Base-by-base conservation (phyloP, 768 basidiomycete species). In the Tricholomella constricta region DNA sequence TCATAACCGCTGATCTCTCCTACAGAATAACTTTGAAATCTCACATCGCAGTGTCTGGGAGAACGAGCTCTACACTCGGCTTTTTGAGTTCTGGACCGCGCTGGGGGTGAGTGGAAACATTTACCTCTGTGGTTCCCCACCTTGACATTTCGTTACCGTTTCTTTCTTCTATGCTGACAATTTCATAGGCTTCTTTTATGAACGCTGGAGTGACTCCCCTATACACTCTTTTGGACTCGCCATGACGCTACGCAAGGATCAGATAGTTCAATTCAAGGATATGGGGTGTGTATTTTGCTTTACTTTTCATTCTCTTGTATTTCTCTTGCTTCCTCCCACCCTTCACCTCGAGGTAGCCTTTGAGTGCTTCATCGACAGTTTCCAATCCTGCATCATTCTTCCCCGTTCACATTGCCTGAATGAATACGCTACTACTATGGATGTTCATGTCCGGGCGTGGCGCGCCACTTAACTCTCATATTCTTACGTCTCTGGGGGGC, bases 11-110 rank as follows among this genome's bases (percentile, higher is more conserved):
- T 36, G 14, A 23, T 41, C 48, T 5, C 14, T 19, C 11, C 31
- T 37, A 12, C 31, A 69, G 67, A 66, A 69, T 45, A 69, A 69
- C 45, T 67, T 69, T 20, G 67, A 69, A 49, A 69, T 69, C 10
- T 69, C 67, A 0, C 67, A 69, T 52, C 57, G 62, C 8, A 64
- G 62, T 22, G 54, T 69, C 35, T 69, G 67, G 67, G 61, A 65
- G 27, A 56, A 54, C 40, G 48, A 56, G 25, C 14, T 65, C 10
- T 69, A 69, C 42, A 64, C 58, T 6, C 51, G 56, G 14, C 56
- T 69, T 23, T 69, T 69, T 35, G 56, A 65, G 15, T 59, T 38
- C 55, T 69, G 6, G 67, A 69, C 38, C 36, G 50, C 22, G 57
- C 61, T n/a, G 65, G 66, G 38, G 65, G 65, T 58, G 26, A 25